Conservation (phyloP, 257 asterid species). For the Solanum ossicruentum region DNA sequence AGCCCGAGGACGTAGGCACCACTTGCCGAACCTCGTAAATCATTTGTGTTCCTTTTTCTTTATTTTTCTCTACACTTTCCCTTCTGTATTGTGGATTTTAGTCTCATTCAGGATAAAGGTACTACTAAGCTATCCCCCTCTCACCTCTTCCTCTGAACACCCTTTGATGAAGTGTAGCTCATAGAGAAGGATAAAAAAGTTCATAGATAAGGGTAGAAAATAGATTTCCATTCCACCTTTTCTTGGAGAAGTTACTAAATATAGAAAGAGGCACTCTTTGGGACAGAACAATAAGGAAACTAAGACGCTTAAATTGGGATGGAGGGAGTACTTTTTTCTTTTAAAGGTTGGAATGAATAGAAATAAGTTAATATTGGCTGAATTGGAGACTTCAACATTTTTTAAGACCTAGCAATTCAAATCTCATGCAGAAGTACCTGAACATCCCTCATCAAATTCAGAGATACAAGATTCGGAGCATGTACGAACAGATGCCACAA, state of each 20-base stretch:
- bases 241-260: too few species aligned
- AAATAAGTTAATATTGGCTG: neutral
- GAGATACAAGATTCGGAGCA: constrained; percentile 24
- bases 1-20: too few species aligned
- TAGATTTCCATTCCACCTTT: neutral
- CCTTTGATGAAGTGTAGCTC: neutral
- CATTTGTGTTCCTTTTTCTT: too few species aligned
- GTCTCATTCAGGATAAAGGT: neutral
- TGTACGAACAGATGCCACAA: constrained; percentile 33
- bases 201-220: neutral
- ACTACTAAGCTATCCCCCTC: neutral
- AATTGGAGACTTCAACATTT: neutral
- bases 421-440: constrained; percentile 24
- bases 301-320: too few species aligned
- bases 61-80: too few species aligned
- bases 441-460: constrained; percentile 42
- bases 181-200: neutral
- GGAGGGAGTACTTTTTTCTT: neutral
- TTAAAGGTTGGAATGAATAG: neutral
- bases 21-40: too few species aligned
- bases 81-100: neutral
- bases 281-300: too few species aligned
- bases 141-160: neutral
- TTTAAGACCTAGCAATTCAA: neutral
- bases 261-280: too few species aligned